These are phyloP conservation scores for Candida labiduridarum DNA, from an alignment of 1,139 yeast genomes.

Conservation along the genomic window DNA sequence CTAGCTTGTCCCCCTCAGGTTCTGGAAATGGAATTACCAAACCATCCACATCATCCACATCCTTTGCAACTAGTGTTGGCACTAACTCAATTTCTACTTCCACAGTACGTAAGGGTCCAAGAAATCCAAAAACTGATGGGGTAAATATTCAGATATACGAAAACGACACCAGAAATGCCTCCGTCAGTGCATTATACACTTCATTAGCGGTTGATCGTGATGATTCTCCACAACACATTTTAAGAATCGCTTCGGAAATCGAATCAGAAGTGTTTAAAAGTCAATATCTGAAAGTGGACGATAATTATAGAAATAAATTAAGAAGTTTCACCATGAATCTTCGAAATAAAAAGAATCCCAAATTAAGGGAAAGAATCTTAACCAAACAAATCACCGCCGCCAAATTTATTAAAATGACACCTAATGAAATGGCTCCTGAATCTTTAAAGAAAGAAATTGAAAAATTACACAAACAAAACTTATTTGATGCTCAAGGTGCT, in stretches of 20 bases:
- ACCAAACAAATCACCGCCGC: slow-evolving; percentile 65
- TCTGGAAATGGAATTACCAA: slow-evolving; percentile 4
- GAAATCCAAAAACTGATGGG: slow-evolving; percentile 83
- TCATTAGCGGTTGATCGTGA: slow-evolving; percentile 84
- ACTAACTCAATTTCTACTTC: neutral
- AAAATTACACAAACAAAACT: slow-evolving; percentile 81
- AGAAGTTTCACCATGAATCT: slow-evolving; percentile 83
- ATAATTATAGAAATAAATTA: slow-evolving; percentile 74
- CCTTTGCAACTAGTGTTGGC: neutral
- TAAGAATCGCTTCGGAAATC: slow-evolving; percentile 67
- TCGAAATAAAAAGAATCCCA: slow-evolving; percentile 88
- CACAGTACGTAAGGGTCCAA: slow-evolving; percentile 43
- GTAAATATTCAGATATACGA: slow-evolving; percentile 68
- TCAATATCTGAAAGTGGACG: slow-evolving; percentile 58
- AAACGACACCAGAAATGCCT: slow-evolving; percentile 80
- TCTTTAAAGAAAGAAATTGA: slow-evolving; percentile 82
- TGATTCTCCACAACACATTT: slow-evolving; percentile 52
- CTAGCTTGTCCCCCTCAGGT: neutral
- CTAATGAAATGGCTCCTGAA: slow-evolving; percentile 95
- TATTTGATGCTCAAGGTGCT: slow-evolving; percentile 98
- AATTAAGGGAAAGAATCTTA: slow-evolving; percentile 69
- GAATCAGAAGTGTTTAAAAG: slow-evolving; percentile 69
- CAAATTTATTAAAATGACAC: slow-evolving; percentile 75
- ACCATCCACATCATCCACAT: slow-evolving; percentile 13
- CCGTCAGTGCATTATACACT: slow-evolving; percentile 80